Conservation (phyloP, 2,329 filamentous ascomycete genomes). For the Seiridium cupressi region DNA sequence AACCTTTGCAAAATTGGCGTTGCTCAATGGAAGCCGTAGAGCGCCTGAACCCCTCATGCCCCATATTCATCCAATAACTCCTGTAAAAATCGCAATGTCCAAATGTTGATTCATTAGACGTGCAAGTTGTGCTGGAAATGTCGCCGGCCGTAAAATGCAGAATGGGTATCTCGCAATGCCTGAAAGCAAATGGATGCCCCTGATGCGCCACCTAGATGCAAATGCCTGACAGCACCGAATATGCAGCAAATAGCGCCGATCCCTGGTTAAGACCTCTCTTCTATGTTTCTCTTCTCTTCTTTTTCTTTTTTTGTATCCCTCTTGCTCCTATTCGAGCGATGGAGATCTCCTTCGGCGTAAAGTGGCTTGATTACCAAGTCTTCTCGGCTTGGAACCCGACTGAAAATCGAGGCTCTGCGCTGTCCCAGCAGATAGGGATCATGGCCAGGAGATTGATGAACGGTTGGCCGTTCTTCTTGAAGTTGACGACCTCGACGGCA, state of each 20-base stretch:
- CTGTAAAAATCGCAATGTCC: neutral
- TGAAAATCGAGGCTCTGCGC: slow-evolving; percentile 65
- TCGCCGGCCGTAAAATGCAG: no score
- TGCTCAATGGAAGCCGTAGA: neutral
- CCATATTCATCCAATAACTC: neutral
- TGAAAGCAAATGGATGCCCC: slow-evolving; percentile 21
- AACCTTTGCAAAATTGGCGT: neutral
- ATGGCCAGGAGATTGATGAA: slow-evolving; percentile 86
- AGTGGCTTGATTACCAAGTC: slow-evolving; percentile 16
- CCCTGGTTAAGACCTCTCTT: neutral
- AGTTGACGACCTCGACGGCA: slow-evolving; percentile 66
- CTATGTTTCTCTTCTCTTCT: neutral
- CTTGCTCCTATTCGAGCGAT: no score
- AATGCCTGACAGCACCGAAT: slow-evolving; percentile 15
- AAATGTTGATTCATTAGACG: neutral
- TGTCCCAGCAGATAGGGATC: slow-evolving; percentile 72
- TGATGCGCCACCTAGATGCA: slow-evolving; percentile 10
- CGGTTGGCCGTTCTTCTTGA: slow-evolving; percentile 73
- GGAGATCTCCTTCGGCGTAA: neutral
- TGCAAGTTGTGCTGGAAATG: no score
- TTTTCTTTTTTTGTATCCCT: neutral
- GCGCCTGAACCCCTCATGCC: neutral
- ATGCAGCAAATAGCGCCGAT: slow-evolving; percentile 2
- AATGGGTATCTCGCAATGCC: slow-evolving; percentile 25
- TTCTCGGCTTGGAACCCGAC: slow-evolving; percentile 75